Base-by-base conservation (phyloP, 176 grass and related monocot genomes). In the Oryza nivara region DNA sequence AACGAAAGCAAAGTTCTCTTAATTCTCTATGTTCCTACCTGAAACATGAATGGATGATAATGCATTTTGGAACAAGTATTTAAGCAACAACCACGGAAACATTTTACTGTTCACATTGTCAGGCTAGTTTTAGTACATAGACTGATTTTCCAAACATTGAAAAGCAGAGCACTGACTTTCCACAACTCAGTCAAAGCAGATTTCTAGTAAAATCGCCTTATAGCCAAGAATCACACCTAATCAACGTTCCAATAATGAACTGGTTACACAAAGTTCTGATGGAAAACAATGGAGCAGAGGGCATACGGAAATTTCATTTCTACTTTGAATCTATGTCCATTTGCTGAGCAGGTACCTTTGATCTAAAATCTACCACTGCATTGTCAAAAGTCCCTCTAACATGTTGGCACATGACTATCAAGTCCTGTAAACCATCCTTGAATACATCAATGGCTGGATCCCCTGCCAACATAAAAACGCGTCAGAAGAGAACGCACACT, bases 401-500 rank as follows among this genome's bases (percentile, higher is more conserved):
- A 41, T 41, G 40, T 41, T 41, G 40, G 40, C 85, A 85, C 87
- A 89, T 86, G 75, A 86, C 38, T 79, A 88, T 86, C 69, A 95
- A 36, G 58, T 90, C 74, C 74, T 92, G 87, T 35, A 90, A 78
- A 77, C 79, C 83, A 92, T 98, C 87, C 83, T 95, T 95, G 38
- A 95, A 68, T 60, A 92, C 82, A 88, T 93, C 93, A 48, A 88
- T 98, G 63, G 87, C 89, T 73, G 85, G 48, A 81, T 92, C 89
- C 85, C 89, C 93, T 93, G 75, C 43, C 10, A 68, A 78, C 52
- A 28, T 16, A 85, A 80, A 28, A 89, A 84, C 15, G 73, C 0
- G 34, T 52, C 48, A 90, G 68, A 65, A 65, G 22, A 72, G 25
- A 16, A 45, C 65, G 11, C 46, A 3, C 32, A 3, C 54, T 35